Evolutionary conservation across 257 asterid species (phyloP).

Genomic region (Solanum clarkiae): DNA sequence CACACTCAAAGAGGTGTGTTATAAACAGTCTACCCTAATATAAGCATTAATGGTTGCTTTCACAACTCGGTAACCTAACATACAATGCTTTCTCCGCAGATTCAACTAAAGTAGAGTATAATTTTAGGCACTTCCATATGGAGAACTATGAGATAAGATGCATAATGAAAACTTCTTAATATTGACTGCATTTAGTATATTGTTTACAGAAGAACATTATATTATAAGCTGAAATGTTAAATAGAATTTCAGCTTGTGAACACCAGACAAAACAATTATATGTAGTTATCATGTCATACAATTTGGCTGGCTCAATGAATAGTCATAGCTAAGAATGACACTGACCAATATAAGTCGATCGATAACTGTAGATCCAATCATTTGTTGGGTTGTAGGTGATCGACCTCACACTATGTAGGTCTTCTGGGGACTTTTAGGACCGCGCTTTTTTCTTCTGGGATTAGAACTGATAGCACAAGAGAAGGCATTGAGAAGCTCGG

Average conservation of each 20-base stretch:
- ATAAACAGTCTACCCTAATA: not conserved
- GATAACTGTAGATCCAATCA: not conserved
- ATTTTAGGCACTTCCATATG: not conserved
- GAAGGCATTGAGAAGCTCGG: slow-evolving; percentile 53
- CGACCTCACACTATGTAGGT: slow-evolving; percentile 31
- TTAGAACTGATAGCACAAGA: slow-evolving; percentile 45
- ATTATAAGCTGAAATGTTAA: not conserved
- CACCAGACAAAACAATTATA: not conserved
- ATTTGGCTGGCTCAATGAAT: not conserved
- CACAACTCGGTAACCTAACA: not conserved
- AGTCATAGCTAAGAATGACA: not conserved
- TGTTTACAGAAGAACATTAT: not conserved
- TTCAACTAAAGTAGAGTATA: not conserved
- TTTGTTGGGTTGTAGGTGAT: not conserved
- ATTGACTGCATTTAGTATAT: not conserved
- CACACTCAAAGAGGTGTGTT: too few relatives aligned
- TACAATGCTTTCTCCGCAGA: not conserved
- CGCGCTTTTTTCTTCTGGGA: slow-evolving; percentile 57
- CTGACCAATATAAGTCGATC: not conserved
- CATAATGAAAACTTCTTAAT: not conserved
- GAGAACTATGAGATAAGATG: not conserved
- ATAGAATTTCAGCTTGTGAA: not conserved
- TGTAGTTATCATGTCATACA: not conserved
- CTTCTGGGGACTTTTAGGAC: slow-evolving; percentile 40
- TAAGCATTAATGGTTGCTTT: not conserved